phyloP scores from a whole-genome alignment of 2,329 filamentous ascomycete genomes.

The Zasmidium citrigriseum region DNA sequence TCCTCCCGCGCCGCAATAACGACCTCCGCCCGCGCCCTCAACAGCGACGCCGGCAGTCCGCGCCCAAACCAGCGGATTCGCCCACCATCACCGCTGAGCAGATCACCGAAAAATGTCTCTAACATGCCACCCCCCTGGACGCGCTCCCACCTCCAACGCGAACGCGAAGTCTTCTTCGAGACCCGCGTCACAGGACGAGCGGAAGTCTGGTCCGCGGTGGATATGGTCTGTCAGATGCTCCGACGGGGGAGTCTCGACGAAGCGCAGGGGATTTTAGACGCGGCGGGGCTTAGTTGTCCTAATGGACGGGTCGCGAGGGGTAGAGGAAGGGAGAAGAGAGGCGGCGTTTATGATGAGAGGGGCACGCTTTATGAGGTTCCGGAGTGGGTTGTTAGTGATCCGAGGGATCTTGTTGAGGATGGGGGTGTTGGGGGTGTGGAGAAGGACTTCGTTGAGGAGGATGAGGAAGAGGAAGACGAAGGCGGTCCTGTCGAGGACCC shows the following conservation, averaged over 20 bases:
- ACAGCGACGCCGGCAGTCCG: not conserved
- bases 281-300: constrained; percentile 61
- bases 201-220: constrained; percentile 80
- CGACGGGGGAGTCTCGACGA: constrained; percentile 52
- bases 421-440: constrained; percentile 19
- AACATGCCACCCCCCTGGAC: constrained; percentile 60
- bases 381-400: constrained; percentile 48
- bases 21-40: not conserved
- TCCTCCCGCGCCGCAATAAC: not conserved
- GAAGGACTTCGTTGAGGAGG: constrained; percentile 28
- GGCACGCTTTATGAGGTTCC: constrained; percentile 47
- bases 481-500: constrained; percentile 3
- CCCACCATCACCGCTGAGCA: constrained; percentile 23
- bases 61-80: constrained; percentile 31
- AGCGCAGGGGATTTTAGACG: constrained; percentile 79
- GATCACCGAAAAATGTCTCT: constrained; percentile 21
- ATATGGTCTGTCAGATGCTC: constrained; percentile 67
- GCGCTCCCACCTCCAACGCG: constrained; percentile 64
- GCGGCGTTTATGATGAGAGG: constrained; percentile 46
- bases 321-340: constrained; percentile 18
- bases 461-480: constrained; percentile 25
- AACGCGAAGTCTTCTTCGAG: constrained; percentile 85
- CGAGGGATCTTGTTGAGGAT: constrained; percentile 40
- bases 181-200: constrained; percentile 75
- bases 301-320: constrained; percentile 36